A percentile compares a stretch with the other conserved stretches of the same genome.
phyloP scores from a whole-genome alignment of 495 filamentous ascomycete genomes.

The Hypoxylon crocopeplum region DNA sequence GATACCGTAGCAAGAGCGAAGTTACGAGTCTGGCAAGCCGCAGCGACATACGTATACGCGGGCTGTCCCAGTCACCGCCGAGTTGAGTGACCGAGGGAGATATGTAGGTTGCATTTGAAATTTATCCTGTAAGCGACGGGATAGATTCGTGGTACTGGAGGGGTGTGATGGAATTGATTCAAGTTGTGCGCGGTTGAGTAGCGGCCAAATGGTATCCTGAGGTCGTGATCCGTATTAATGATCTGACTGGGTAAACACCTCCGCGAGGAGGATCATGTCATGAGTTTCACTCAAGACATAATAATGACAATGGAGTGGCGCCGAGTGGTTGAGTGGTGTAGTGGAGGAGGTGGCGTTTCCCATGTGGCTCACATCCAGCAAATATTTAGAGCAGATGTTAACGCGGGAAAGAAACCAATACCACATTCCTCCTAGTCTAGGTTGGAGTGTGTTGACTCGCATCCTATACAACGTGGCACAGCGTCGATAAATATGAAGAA shows the following conservation, averaged over 20 bases:
- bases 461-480: constrained; percentile 31
- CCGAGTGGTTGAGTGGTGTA: background rate
- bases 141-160: constrained; percentile 20
- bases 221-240: constrained; percentile 15
- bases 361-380: constrained; percentile 28
- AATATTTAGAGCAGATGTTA: too few species aligned
- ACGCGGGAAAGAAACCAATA: too few species aligned
- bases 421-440: constrained; percentile 6
- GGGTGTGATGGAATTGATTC: constrained; percentile 17
- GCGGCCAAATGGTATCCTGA: constrained; percentile 34
- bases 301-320: constrained; percentile 7
- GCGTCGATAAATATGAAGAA: constrained; percentile 43
- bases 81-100: background rate
- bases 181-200: constrained; percentile 16
- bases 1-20: constrained; percentile 1
- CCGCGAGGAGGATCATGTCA: background rate
- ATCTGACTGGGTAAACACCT: constrained; percentile 3
- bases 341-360: constrained; percentile 10
- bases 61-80: constrained; percentile 7
- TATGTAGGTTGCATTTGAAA: constrained; percentile 16
- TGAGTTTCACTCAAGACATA: constrained; percentile 16
- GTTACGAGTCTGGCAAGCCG: constrained; percentile 8
- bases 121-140: constrained; percentile 20
- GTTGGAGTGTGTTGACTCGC: constrained; percentile 19
- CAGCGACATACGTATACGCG: constrained; percentile 6